Base-by-base conservation (phyloP, 495 filamentous ascomycete species). In the Aspergillus campestris region DNA sequence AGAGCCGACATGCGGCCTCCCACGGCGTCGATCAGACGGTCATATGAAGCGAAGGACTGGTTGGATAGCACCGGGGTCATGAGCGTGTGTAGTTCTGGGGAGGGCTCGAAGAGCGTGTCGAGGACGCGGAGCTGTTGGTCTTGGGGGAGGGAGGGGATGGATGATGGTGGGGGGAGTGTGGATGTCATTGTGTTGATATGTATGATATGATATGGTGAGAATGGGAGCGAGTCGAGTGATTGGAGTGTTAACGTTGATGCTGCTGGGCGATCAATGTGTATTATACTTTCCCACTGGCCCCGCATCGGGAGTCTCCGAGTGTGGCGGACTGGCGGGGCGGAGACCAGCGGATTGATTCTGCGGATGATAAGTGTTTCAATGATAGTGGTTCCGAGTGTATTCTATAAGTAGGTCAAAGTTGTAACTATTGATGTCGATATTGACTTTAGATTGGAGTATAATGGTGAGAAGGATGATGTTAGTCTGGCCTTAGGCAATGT, bases 41-140 rank as follows among this genome's bases (percentile, higher is more conserved):
- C 58, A 57, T 80, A 86, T 41, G 68, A 79, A 8, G 62, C 40
- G 67, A 87, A 89, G 7, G 66, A 65, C 31, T 74, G 68, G 10
- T 73, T 67, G 40, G 73, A 74, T 13, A 92, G 72, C 9, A 79
- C 61, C 3, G 83, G 80, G 13, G 86, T 55, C 38, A 80, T 78
- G 37, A 94, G 72, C 24, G 74, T 68, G 58, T 88, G 85, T 5
- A 95, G 73, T 24, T 82, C 75, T 5, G 75, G 62, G 18, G 80
- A 87, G n/a, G 90, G 84, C 57, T 96, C 89, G 67, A 95, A 96
- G 40, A 95, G 84, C 8, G 72, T 69, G 64, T 91, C 86, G 40
- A 95, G 81, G 42, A 86, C 71, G 10, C 71, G 61, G 34, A 74
- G 70, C 40, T 79, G 73, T 27, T 74, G 62, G 31, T 70, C 59